These are phyloP conservation scores for Fagus crenata DNA, from an alignment of 306 rosid genomes.

Conservation along the genomic window DNA sequence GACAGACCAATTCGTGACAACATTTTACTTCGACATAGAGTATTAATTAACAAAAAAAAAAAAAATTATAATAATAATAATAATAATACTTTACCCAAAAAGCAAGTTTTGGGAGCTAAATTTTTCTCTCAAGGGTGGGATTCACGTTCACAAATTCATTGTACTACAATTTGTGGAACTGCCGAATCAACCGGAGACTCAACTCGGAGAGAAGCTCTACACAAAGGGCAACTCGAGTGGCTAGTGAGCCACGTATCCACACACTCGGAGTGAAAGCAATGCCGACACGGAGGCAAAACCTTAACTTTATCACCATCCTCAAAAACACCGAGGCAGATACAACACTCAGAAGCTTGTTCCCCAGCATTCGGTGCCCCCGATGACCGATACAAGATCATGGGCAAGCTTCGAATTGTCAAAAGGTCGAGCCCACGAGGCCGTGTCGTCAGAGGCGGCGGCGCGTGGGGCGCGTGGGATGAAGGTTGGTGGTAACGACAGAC, in stretches of 20 bases:
- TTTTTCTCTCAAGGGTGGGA: too few species aligned
- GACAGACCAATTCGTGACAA: background rate
- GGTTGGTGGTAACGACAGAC: slow-evolving; percentile 52
- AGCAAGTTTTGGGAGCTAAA: background rate
- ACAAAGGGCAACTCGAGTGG: slow-evolving; percentile 82
- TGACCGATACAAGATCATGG: slow-evolving; percentile 50
- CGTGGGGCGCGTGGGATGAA: slow-evolving; percentile 11
- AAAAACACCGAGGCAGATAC: slow-evolving; percentile 71
- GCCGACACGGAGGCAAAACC: slow-evolving; percentile 69
- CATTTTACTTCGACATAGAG: background rate
- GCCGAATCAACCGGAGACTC: slow-evolving; percentile 25
- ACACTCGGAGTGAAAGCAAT: slow-evolving; percentile 74
- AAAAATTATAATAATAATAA: background rate
- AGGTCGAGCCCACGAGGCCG: slow-evolving; percentile 52
- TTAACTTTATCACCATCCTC: slow-evolving; percentile 73
- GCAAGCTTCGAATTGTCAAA: slow-evolving; percentile 41
- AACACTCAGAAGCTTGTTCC: slow-evolving; percentile 56
- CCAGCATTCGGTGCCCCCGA: slow-evolving; percentile 16
- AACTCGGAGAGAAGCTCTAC: slow-evolving; percentile 61
- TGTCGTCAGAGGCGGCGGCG: slow-evolving; percentile 25
- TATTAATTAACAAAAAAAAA: background rate
- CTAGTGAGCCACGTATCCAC: slow-evolving; percentile 70
- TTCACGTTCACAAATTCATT: background rate
- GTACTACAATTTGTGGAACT: slow-evolving; percentile 16
- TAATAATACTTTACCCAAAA: background rate